Conservation (phyloP, 371 early-diverging fungal species). For the Umbelopsis sp. region DNA sequence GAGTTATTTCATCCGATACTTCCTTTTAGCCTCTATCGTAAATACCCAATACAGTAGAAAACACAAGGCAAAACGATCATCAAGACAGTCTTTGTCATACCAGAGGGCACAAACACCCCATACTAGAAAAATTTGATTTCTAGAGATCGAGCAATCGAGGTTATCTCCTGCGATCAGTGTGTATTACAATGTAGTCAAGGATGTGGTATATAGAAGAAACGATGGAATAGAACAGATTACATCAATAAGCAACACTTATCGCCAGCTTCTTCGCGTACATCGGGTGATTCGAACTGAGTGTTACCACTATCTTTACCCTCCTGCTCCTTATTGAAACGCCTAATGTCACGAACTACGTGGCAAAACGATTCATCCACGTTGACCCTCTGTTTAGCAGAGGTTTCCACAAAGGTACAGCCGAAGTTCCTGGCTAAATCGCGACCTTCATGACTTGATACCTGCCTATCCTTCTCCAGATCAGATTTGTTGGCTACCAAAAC, state of each 20-base stretch:
- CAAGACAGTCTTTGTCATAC: too few relatives aligned
- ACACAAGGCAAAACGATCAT: too few relatives aligned
- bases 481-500: conserved; percentile 95
- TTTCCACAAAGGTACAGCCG: conserved; percentile 69
- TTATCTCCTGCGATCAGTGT: too few relatives aligned
- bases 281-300: conserved; percentile 27
- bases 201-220: neutral
- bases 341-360: conserved; percentile 80
- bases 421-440: conserved; percentile 34
- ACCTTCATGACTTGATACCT: conserved; percentile 41
- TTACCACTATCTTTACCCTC: conserved; percentile 21
- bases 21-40: too few relatives aligned
- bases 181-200: neutral
- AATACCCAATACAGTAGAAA: too few relatives aligned
- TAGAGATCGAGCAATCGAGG: too few relatives aligned
- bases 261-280: conserved; percentile 30
- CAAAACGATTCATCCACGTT: conserved; percentile 94
- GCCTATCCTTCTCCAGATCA: conserved; percentile 83
- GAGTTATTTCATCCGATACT: too few relatives aligned
- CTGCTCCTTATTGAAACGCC: conserved; percentile 37
- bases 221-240: conserved; percentile 21
- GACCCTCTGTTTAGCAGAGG: conserved; percentile 85
- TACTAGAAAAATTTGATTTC: too few relatives aligned
- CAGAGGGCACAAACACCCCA: too few relatives aligned
- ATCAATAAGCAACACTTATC: conserved; percentile 39